Evolutionary conservation across 2,329 filamentous ascomycete genomes (phyloP).

Genomic region (Trichoderma sp.): DNA sequence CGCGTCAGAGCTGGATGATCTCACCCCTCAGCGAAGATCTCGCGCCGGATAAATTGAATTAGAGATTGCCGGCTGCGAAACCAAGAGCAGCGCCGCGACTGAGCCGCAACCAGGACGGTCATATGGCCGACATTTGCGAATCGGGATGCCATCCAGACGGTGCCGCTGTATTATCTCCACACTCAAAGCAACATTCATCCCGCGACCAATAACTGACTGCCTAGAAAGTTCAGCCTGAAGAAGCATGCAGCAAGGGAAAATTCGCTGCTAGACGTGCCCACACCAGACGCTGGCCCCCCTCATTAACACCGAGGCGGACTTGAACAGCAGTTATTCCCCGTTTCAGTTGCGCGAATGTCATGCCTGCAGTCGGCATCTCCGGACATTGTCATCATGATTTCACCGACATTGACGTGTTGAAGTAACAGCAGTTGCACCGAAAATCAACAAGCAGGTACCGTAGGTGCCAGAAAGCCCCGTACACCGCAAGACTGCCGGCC

Average conservation of each 20-base stretch:
- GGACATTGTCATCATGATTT: slow-evolving; percentile 20
- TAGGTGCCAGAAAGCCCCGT: too few species aligned
- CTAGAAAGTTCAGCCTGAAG: slow-evolving; percentile 18
- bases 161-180: background rate
- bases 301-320: slow-evolving; percentile 17
- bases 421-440: background rate
- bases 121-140: slow-evolving; percentile 18
- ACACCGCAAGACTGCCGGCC: too few species aligned
- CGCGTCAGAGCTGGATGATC: slow-evolving; percentile 19
- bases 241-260: background rate
- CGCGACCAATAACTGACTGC: background rate
- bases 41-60: slow-evolving; percentile 21
- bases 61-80: slow-evolving; percentile 22
- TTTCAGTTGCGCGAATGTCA: slow-evolving; percentile 21
- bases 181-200: background rate
- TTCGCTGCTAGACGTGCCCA: background rate
- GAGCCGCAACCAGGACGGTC: slow-evolving; percentile 13
- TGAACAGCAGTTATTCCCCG: slow-evolving; percentile 3
- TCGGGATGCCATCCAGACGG: background rate
- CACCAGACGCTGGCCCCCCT: background rate
- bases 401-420: slow-evolving; percentile 6
- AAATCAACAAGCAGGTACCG: background rate
- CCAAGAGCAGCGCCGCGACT: slow-evolving; percentile 3
- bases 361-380: slow-evolving; percentile 26
- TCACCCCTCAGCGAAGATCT: slow-evolving; percentile 14